Percentiles rank a stretch among this genome's conserved stretches.
phyloP scores from a whole-genome alignment of 352 stramenopile genomes.

The Globisporangium megalacanthum region DNA sequence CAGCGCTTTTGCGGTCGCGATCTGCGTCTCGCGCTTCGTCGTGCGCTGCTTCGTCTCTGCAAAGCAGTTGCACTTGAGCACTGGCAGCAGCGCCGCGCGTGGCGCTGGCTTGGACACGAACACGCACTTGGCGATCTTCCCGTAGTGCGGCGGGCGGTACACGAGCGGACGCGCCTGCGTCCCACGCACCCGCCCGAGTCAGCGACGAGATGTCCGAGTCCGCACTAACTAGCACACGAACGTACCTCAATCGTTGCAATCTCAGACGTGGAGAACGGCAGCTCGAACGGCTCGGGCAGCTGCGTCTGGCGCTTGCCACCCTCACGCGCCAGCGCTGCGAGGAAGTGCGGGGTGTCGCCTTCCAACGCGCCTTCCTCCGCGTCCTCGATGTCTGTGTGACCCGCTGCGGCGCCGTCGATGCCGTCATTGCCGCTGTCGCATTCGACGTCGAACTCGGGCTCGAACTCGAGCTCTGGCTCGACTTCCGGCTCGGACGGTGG shows the following conservation, averaged over 20 bases:
- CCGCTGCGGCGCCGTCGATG: no score
- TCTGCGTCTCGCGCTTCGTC: conserved; percentile 47
- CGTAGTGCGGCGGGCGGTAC: conserved; percentile 50
- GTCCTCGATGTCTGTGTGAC: neutral
- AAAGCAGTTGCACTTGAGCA: conserved; percentile 77
- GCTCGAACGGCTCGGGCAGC: neutral
- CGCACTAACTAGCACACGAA: neutral
- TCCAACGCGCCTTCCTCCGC: neutral
- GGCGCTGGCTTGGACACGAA: conserved; percentile 62
- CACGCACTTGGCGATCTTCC: conserved; percentile 66
- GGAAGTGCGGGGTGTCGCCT: conserved; percentile 23
- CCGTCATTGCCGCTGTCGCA: neutral
- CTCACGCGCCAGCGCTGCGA: conserved; percentile 26
- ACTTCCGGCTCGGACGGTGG: neutral
- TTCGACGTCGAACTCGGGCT: neutral
- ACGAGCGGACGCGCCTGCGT: conserved; percentile 36
- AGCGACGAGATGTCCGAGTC: no score
- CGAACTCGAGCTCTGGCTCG: neutral
- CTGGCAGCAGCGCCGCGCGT: conserved; percentile 41
- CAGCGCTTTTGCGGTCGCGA: conserved; percentile 34
- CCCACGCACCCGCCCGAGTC: neutral
- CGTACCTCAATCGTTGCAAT: conserved; percentile 10
- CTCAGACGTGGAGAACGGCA: conserved; percentile 11
- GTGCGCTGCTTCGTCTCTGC: conserved; percentile 34
- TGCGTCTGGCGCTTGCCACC: conserved; percentile 1